phyloP scores from a whole-genome alignment of 176 grass and related monocot genomes.

The Microstegium vimineum region DNA sequence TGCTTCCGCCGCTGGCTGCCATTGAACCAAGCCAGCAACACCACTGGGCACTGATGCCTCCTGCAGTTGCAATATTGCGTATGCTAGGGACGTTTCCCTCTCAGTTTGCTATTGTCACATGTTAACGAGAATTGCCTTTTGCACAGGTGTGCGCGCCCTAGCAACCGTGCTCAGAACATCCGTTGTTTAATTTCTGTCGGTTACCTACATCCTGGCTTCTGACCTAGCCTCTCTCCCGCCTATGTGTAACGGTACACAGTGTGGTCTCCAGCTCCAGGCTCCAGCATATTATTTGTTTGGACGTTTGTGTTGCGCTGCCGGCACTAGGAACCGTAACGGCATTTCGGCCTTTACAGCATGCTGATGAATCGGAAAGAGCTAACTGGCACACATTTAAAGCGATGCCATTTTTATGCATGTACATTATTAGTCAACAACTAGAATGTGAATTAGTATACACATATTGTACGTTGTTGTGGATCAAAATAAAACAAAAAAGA shows the following conservation, averaged over 20 bases:
- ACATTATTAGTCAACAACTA: neutral
- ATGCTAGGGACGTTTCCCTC: too few relatives aligned
- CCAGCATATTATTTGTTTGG: neutral
- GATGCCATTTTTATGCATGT: neutral
- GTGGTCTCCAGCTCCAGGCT: neutral
- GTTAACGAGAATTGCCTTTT: too few relatives aligned
- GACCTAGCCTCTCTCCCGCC: neutral
- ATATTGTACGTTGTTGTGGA: neutral
- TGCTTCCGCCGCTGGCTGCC: neutral
- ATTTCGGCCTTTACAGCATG: neutral
- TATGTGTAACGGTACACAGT: neutral
- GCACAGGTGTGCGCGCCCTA: too few relatives aligned
- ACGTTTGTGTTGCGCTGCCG: neutral
- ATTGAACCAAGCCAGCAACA: neutral
- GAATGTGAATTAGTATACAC: neutral
- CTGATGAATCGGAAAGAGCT: neutral
- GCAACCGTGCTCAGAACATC: neutral
- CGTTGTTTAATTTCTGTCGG: neutral
- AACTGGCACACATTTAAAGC: too few relatives aligned
- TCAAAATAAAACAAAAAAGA: neutral
- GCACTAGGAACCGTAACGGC: neutral
- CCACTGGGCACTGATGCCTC: neutral
- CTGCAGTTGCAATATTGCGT: too few relatives aligned
- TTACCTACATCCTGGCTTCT: too few relatives aligned
- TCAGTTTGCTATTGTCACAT: too few relatives aligned